These are phyloP conservation scores for Penicillium sclerotigenum DNA, from an alignment of 2,329 filamentous ascomycete species.

Conservation along the genomic window DNA sequence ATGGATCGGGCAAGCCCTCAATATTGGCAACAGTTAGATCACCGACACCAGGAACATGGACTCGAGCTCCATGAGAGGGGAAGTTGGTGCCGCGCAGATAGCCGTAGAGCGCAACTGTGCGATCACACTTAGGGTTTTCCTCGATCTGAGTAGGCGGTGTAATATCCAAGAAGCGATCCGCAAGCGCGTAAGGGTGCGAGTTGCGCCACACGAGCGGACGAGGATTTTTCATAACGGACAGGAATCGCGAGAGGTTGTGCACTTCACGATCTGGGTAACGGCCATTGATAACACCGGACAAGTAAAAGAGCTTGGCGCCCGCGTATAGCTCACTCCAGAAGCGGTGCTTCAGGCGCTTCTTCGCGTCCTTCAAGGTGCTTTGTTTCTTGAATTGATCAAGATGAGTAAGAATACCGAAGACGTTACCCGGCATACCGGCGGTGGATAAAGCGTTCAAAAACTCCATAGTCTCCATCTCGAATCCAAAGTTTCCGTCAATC, in stretches of 20 bases:
- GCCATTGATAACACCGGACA: conserved; percentile 94
- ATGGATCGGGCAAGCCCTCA: conserved; percentile 87
- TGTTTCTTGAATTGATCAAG: conserved; percentile 94
- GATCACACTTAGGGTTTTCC: conserved; percentile 81
- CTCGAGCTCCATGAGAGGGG: conserved; percentile 73
- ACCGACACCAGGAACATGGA: conserved; percentile 89
- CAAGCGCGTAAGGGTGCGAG: conserved; percentile 87
- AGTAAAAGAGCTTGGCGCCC: conserved; percentile 93
- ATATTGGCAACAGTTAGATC: conserved; percentile 81
- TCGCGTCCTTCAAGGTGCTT: conserved; percentile 84
- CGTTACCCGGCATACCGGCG: conserved; percentile 96
- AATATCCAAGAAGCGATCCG: conserved; percentile 92
- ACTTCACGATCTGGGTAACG: conserved; percentile 95
- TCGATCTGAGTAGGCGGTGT: conserved; percentile 92
- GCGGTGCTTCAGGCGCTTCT: conserved; percentile 92
- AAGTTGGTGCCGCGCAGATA: conserved; percentile 96
- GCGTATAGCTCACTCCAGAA: conserved; percentile 98
- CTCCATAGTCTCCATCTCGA: conserved; percentile 99
- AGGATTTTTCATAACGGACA: conserved; percentile 99
- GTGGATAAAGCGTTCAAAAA: conserved; percentile 92
- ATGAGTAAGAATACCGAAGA: conserved; percentile 95
- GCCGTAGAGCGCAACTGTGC: conserved; percentile 85
- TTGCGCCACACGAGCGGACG: conserved; percentile 96
- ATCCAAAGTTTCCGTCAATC: conserved; percentile 98
- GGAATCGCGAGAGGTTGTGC: conserved; percentile 89